Evolutionary conservation across 495 filamentous ascomycete genomes (phyloP).

Genomic region (Aspergillus mulundensis): DNA sequence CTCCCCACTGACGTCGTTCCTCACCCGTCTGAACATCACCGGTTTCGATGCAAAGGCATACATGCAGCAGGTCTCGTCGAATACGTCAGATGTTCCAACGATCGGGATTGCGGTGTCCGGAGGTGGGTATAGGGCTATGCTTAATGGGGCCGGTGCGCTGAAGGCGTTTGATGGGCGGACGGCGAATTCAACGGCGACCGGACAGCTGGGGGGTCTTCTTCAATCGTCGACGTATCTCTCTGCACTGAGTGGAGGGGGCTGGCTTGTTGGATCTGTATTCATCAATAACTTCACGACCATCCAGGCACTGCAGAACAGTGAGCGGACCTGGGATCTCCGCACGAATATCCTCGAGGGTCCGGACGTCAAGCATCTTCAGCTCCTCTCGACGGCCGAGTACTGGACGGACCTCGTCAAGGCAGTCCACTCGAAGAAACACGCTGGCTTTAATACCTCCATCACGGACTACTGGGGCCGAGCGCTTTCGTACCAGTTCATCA

Average conservation of each 20-base stretch:
- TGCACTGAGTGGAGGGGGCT: slow-evolving; percentile 82
- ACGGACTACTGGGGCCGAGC: slow-evolving; percentile 89
- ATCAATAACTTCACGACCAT: slow-evolving; percentile 88
- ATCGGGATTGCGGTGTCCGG: slow-evolving; percentile 58
- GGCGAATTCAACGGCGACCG: slow-evolving; percentile 55
- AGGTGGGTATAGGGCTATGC: slow-evolving; percentile 78
- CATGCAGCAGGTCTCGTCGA: slow-evolving; percentile 39
- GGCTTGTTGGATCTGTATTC: slow-evolving; percentile 82
- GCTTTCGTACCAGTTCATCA: slow-evolving; percentile 79
- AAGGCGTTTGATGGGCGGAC: slow-evolving; percentile 82
- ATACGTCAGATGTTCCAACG: slow-evolving; percentile 57
- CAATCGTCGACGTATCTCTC: slow-evolving; percentile 79
- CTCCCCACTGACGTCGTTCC: slow-evolving; percentile 66
- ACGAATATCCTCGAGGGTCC: slow-evolving; percentile 74
- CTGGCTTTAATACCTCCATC: slow-evolving; percentile 70
- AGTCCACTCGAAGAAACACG: slow-evolving; percentile 61
- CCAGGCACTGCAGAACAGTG: slow-evolving; percentile 36
- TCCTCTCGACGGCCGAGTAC: slow-evolving; percentile 56
- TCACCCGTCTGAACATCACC: slow-evolving; percentile 66
- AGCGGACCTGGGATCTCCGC: slow-evolving; percentile 67
- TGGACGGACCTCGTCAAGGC: slow-evolving; percentile 59
- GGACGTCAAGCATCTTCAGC: slow-evolving; percentile 45
- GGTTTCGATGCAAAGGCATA: slow-evolving; percentile 73
- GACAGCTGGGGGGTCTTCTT: slow-evolving; percentile 79
- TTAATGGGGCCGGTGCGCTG: slow-evolving; percentile 85